Conservation (phyloP, 1,284 basidiomycete species). For the Ustilago shanxiensis region DNA sequence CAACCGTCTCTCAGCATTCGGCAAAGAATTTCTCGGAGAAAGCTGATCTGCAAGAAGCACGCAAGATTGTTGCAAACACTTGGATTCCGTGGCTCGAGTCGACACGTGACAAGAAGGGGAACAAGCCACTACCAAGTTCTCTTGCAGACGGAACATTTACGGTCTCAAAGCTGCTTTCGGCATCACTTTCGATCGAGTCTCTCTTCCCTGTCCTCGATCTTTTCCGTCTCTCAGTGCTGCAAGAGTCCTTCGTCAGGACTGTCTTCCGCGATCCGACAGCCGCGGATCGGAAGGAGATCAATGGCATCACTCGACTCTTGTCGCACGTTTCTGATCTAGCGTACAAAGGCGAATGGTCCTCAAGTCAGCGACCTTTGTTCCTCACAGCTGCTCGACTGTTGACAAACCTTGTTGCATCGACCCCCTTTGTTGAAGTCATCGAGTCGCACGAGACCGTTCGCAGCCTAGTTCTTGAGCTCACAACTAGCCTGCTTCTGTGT, state of each 20-base stretch:
- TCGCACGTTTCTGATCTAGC: constrained; percentile 23
- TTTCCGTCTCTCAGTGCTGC: constrained; percentile 82
- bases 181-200: constrained; percentile 74
- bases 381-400: constrained; percentile 80
- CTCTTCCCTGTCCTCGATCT: constrained; percentile 86
- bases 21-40: constrained; percentile 59
- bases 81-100: constrained; percentile 50
- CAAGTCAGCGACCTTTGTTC: constrained; percentile 71
- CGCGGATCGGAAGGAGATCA: constrained; percentile 19
- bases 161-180: constrained; percentile 14
- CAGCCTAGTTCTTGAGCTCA: constrained; percentile 73
- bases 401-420: constrained; percentile 78
- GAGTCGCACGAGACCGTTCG: constrained; percentile 72
- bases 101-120: constrained; percentile 4
- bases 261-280: constrained; percentile 17
- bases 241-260: constrained; percentile 71
- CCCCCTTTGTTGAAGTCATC: constrained; percentile 74
- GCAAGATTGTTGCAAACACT: constrained; percentile 74
- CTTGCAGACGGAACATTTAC: constrained; percentile 11
- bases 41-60: constrained; percentile 47
- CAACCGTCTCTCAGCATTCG: constrained; percentile 75
- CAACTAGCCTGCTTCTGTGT: constrained; percentile 77
- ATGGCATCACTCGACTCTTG: constrained; percentile 23
- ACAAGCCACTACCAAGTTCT: background rate
- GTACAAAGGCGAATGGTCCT: constrained; percentile 72